Percentiles rank a stretch among this genome's conserved stretches.
Conservation (phyloP, 2,329 filamentous ascomycete genomes). For the Paecilomyces dactylethromorphus region DNA sequence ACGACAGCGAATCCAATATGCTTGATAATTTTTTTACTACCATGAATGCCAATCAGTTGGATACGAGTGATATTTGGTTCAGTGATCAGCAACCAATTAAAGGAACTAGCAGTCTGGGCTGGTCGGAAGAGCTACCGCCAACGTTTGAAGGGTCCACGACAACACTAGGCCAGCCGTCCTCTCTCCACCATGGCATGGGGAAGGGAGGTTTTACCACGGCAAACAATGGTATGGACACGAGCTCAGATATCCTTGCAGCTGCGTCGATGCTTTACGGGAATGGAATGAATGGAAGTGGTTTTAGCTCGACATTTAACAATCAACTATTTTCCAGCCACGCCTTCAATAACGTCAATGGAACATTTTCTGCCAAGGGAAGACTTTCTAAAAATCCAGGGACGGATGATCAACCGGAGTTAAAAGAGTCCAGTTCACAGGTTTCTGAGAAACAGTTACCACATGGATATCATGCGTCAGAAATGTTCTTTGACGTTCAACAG, state of each 20-base stretch:
- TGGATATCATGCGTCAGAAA: slow-evolving; percentile 30
- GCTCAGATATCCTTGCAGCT: slow-evolving; percentile 52
- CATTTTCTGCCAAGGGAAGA: slow-evolving; percentile 9
- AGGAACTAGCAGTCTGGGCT: slow-evolving; percentile 25
- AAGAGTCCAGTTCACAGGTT: slow-evolving; percentile 7
- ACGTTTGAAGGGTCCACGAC: slow-evolving; percentile 61
- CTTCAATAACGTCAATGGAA: slow-evolving; percentile 16
- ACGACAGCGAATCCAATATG: slow-evolving; percentile 50
- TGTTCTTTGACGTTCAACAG: slow-evolving; percentile 31
- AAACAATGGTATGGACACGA: slow-evolving; percentile 18
- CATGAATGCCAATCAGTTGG: slow-evolving; percentile 32
- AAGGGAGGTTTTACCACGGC: slow-evolving; percentile 19
- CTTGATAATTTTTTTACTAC: slow-evolving; percentile 45
- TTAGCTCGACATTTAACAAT: slow-evolving; percentile 21
- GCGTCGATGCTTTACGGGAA: slow-evolving; percentile 43
- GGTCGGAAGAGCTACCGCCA: slow-evolving; percentile 51
- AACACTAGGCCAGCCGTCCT: slow-evolving; percentile 52
- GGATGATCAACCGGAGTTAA: slow-evolving; percentile 6
- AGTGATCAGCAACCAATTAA: slow-evolving; percentile 20
- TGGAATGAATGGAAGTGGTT: slow-evolving; percentile 22
- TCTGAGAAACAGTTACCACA: slow-evolving; percentile 17
- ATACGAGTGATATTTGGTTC: slow-evolving; percentile 33
- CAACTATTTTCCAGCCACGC: slow-evolving; percentile 19
- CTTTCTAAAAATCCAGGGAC: slow-evolving; percentile 13
- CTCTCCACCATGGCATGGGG: slow-evolving; percentile 17